These are phyloP conservation scores for Cystobasidium ongulense DNA, from an alignment of 768 basidiomycete genomes.

Conservation along the genomic window DNA sequence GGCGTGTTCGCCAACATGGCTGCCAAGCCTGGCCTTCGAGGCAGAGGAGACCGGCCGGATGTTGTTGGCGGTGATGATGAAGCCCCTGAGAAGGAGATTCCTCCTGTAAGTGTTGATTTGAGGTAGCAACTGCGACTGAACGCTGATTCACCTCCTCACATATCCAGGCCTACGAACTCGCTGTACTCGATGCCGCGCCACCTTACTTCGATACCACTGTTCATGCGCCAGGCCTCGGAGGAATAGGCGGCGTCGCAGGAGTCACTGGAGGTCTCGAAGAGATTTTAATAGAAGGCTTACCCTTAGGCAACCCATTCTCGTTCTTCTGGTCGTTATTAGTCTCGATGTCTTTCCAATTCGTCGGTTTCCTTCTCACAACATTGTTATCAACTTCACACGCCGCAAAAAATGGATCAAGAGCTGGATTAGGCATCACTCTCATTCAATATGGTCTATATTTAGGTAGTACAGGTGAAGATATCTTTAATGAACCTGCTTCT, in stretches of 20 bases:
- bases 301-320: constrained; percentile 74
- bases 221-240: constrained; percentile 62
- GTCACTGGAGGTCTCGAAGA: constrained; percentile 51
- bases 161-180: constrained; percentile 69
- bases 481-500: neutral
- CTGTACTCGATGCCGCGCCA: constrained; percentile 81
- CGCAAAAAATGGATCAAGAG: constrained; percentile 83
- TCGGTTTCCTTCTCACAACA: constrained; percentile 63
- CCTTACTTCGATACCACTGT: constrained; percentile 96
- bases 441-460: constrained; percentile 68
- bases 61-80: constrained; percentile 40
- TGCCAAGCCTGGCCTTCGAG: constrained; percentile 68
- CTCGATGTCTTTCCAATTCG: constrained; percentile 80
- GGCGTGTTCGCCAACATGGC: constrained; percentile 92
- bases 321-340: constrained; percentile 72
- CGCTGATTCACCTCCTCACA: neutral
- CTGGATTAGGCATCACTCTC: constrained; percentile 87
- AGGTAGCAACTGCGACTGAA: too few relatives aligned
- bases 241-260: constrained; percentile 47
- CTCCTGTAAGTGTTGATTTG: constrained; percentile 74
- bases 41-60: constrained; percentile 34
- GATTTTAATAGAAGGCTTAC: constrained; percentile 86
- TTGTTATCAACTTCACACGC: constrained; percentile 83
- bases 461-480: constrained; percentile 31
- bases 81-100: constrained; percentile 58